Evolutionary conservation across 768 basidiomycete species (phyloP), one percentile per base, ranked within the genome.

Genomic region (Pleurotus giganteus): DNA sequence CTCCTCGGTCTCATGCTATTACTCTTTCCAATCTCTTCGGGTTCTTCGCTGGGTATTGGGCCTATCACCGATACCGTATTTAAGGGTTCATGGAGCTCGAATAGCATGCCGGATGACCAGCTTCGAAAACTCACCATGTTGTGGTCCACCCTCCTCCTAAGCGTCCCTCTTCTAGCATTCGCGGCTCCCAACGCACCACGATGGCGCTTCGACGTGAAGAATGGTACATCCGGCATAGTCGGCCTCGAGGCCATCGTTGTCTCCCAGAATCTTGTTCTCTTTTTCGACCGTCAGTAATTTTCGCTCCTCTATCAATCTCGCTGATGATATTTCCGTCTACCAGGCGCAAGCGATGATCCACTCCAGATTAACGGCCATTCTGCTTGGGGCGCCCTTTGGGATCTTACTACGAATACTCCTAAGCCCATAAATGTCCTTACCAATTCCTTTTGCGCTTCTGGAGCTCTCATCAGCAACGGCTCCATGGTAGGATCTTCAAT

Each of bases 251-350:
- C 60, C n/a, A 59, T 63, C 8, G 57, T 66, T 23, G 61, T 66
- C 5, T 62, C 63, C 13, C 63, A 61, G 9, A 64, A 61, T 3
- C 57, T 63, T 2, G 56, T 56, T 8, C 23, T 66, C 2, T 75
- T 85, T 58, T 65, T 84, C 43, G 84, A 86, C 73, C 83, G 84
- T 66, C n/a, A n/a, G n/a, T n/a, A n/a, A n/a, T n/a, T n/a, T n/a
- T n/a, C n/a, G n/a, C n/a, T n/a, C n/a, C n/a, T n/a, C n/a, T n/a
- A n/a, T n/a, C n/a, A n/a, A n/a, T n/a, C n/a, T n/a, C n/a, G n/a
- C n/a, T n/a, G n/a, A n/a, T n/a, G n/a, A n/a, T n/a, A n/a, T n/a
- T n/a, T n/a, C n/a, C n/a, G n/a, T n/a, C n/a, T n/a, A n/a, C n/a
- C n/a, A 41, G 39, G 39, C 19, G 39, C 39, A 19, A 41, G 39